Evolutionary conservation across 2,329 filamentous ascomycete species (phyloP), one percentile per base, ranked within the genome.

Genomic region (Fusarium chlamydosporum): DNA sequence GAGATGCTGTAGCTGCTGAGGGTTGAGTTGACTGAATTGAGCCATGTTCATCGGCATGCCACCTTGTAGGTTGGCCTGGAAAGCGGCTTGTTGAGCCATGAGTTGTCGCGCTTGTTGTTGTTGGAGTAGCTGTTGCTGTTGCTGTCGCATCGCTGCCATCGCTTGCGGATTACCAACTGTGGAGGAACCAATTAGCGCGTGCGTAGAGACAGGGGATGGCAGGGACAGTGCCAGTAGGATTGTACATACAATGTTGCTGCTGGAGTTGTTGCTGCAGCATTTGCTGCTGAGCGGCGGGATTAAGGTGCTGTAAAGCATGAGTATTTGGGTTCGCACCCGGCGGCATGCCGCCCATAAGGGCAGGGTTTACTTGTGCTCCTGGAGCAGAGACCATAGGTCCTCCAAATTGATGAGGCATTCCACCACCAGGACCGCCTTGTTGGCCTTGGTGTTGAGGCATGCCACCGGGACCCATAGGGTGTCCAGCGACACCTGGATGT

Each of bases 261-360:
- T 78, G 70, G 37, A 80, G 79, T 52, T 84, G 82, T 65, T 87
- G 86, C 58, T 87, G 87, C 63, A 89, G 84, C 76, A 89, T 81
- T 69, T 88, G 86, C 62, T 82, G 81, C 73, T 86, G 84, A 53
- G 81, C 84, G 38, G 90, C 84, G 41, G 91, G 90, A 75, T 84
- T 92, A 55, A 94, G 77, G 76, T 94, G 92, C 75, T 91, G 89
- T 73, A 94, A 80, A 18, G 89, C 89, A 79, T 93, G 91, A 62
- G 87, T 86, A 79, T 88, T 91, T 61, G 87, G 87, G 55, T 83
- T 86, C 68, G 84, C 85, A 65, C 90, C 88, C 31, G 90, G 90
- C 67, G 91, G 91, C 88, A 94, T 92, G 60, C 87, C 89, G 68
- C 82, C 87, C 91, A 94, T 93, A 85, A 94, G 87, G 58, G 89